Percentiles rank a stretch among this genome's conserved stretches.
phyloP scores from a whole-genome alignment of 2,329 filamentous ascomycete species.

The Leptographium galeiforme region DNA sequence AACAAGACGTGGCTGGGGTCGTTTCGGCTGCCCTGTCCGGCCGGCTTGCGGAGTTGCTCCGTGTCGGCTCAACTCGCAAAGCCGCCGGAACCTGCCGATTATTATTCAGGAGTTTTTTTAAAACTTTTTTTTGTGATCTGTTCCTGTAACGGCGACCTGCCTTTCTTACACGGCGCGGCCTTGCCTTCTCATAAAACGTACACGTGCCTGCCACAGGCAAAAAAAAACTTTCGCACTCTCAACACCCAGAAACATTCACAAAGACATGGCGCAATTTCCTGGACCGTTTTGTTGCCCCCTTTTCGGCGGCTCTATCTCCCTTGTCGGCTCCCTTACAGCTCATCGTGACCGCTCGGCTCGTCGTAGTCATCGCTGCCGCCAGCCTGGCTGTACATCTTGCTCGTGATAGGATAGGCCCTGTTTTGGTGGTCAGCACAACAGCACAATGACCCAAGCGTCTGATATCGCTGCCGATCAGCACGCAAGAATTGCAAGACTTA shows the following conservation, averaged over 20 bases:
- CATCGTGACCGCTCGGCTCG: slow-evolving; percentile 57
- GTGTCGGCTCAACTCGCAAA: slow-evolving; percentile 3
- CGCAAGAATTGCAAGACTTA: slow-evolving; percentile 4
- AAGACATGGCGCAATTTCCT: background rate
- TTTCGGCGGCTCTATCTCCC: background rate
- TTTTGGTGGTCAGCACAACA: background rate
- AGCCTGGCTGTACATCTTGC: slow-evolving; percentile 74
- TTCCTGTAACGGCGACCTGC: background rate
- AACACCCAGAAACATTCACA: background rate
- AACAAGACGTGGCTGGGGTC: too few species aligned
- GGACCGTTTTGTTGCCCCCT: background rate
- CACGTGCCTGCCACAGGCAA: background rate
- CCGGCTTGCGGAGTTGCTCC: slow-evolving; percentile 7
- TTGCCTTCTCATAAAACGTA: background rate
- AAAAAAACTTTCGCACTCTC: background rate
- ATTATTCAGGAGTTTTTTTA: background rate
- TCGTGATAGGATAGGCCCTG: slow-evolving; percentile 88
- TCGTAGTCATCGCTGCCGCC: slow-evolving; percentile 54
- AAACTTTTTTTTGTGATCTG: background rate
- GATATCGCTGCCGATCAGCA: too few species aligned
- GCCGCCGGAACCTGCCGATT: too few species aligned
- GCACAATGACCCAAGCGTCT: background rate
- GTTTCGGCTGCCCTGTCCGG: background rate
- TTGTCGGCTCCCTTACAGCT: slow-evolving; percentile 45
- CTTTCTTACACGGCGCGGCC: background rate